Conservation (phyloP, 768 basidiomycete species). For the Hygrophorus pudorinus region DNA sequence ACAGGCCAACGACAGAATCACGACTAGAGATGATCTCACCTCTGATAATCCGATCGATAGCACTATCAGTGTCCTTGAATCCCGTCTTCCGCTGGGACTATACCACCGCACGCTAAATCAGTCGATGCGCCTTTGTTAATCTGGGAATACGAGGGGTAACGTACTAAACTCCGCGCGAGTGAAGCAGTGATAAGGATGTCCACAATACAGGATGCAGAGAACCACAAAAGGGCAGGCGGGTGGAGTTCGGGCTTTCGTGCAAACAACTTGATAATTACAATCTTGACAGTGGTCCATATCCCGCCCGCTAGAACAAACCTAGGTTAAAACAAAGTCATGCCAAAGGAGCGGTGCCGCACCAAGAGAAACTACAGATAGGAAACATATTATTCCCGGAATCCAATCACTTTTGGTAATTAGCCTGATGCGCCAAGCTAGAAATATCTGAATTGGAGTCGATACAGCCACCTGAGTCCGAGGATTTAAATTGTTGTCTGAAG, state of each 20-base stretch:
- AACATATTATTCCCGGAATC: slow-evolving; percentile 1
- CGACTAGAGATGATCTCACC: not conserved
- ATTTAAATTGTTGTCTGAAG: not conserved
- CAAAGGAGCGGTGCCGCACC: not conserved
- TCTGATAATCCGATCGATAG: slow-evolving; percentile 4
- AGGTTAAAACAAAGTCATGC: not conserved
- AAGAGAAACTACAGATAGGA: slow-evolving; percentile 5
- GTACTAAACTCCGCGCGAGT: slow-evolving; percentile 5
- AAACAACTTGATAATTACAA: not conserved
- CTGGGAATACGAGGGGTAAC: not conserved
- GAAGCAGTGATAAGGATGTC: slow-evolving; percentile 6
- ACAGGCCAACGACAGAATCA: not conserved
- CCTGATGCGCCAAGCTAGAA: slow-evolving; percentile 7
- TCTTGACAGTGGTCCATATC: not conserved
- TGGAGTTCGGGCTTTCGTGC: not conserved
- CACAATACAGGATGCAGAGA: slow-evolving; percentile 3
- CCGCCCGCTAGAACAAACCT: slow-evolving; percentile 2
- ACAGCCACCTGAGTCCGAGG: slow-evolving; percentile 3
- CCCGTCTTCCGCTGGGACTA: slow-evolving; percentile 6
- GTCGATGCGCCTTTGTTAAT: too few relatives aligned
- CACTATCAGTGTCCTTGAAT: slow-evolving; percentile 1
- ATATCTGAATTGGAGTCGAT: slow-evolving; percentile 6
- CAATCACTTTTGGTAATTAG: slow-evolving; percentile 4
- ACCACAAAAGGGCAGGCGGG: slow-evolving; percentile 4
- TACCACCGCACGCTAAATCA: not conserved